Base-by-base conservation (phyloP, 495 filamentous ascomycete species). In the Recurvomyces mirabilis region DNA sequence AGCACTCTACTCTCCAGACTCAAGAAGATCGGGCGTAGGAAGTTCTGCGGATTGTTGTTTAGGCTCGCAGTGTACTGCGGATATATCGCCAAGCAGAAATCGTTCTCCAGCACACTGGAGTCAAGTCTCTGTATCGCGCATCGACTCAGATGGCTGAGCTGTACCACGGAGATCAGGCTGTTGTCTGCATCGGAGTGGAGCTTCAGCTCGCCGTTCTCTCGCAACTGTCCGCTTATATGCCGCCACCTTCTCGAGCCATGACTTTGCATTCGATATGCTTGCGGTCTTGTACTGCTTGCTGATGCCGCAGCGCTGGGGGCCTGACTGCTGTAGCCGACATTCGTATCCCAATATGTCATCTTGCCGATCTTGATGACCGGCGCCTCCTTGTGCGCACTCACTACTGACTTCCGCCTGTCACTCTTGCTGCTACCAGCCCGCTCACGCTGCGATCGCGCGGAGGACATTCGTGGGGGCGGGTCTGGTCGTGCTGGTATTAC, bases 361-460 rank as follows among this genome's bases (percentile, higher is more conserved):
- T 87, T 94, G 30, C 87, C 93, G 39, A 95, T 84, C 60, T 99
- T 99, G 65, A 96, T 99, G 47, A 96, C 94, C 26, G 87, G 77
- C 11, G 78, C 75, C 43, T 88, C 84, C 55, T 82, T 88, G 12
- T 73, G 68, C n/a, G 65, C 53, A 29, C 68, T 70, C 42, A 69
- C 73, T 39, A 78, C 74, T 10, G 78, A 81, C 59, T 78, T 78
- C 39, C 78, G 68, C 35, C 77, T 43, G 20, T 47, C 43, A 31
- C 43, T 49, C 33, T 43, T 47, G 18, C 26, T 46, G 38, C 41
- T 50, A 13, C 31, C 33, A 10, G 53, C 49, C 19, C 50, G 50
- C 26, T 53, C 44, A 14, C 50, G 20, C 17, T 9, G 4, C 6
- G 25, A n/a, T 20, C 38, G 28, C 4, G 43, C 45, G 3, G 51